Percentiles rank a stretch among this genome's conserved stretches.
phyloP scores from a whole-genome alignment of 176 grass and related monocot species.

The Rhynchospora pubera region DNA sequence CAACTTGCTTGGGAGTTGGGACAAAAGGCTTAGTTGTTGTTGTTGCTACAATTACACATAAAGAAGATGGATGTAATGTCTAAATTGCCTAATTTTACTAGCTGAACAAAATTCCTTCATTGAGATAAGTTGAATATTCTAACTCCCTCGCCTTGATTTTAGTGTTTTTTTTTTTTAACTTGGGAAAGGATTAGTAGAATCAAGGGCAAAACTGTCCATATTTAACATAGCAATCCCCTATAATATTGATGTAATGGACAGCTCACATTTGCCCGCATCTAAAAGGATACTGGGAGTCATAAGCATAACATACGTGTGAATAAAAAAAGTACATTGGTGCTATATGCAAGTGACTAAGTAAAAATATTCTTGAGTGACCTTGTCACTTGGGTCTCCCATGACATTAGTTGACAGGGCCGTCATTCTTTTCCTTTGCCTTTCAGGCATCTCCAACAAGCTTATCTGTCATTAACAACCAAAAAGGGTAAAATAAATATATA shows the following conservation, averaged over 20 bases:
- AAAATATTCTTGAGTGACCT: slow-evolving; percentile 31
- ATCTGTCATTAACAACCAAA: slow-evolving; percentile 38
- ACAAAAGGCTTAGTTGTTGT: no score
- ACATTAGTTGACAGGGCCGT: slow-evolving; percentile 78
- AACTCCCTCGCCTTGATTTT: neutral
- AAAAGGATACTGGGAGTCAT: neutral
- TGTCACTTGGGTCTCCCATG: slow-evolving; percentile 78
- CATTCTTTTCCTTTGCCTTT: slow-evolving; percentile 57
- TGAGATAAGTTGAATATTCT: neutral
- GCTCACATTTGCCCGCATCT: neutral
- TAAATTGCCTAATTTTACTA: neutral
- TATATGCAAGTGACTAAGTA: neutral
- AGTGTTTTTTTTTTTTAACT: neutral
- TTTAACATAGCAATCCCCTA: neutral
- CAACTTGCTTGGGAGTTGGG: no score
- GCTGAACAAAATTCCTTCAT: neutral
- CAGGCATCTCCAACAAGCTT: slow-evolving; percentile 90
- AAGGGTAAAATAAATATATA: neutral
- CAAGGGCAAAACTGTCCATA: neutral
- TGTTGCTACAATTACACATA: neutral
- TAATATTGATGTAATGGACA: slow-evolving; percentile 1
- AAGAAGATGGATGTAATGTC: neutral
- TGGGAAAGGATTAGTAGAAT: neutral
- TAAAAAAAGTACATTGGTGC: neutral
- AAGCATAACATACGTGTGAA: neutral